Evolutionary conservation across 164 flowering plant species (phyloP), one percentile per base, ranked within the genome.

Genomic region (Chloranthus sessilifolius): DNA sequence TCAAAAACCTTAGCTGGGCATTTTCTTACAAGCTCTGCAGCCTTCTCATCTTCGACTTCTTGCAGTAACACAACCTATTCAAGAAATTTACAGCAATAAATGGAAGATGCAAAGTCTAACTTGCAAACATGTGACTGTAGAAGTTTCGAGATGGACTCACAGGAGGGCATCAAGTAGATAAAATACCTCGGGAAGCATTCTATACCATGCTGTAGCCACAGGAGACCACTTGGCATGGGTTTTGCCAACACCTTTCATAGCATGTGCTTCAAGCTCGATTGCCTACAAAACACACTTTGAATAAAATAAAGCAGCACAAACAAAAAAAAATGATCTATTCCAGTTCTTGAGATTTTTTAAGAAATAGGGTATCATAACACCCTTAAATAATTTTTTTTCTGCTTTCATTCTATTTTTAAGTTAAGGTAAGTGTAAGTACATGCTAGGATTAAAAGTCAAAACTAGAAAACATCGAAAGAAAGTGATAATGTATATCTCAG

Each of bases 161-260:
- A 33, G 5, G n/a, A 8, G n/a, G 7, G n/a, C 12, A 12, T 44
- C 25, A 3, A 5, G 19, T 44, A 6, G 3, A 5, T 31, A 22
- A 10, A 8, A 31, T 66, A 94, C 99, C 99, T 89, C 97, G n/a
- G 97, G 97, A 51, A 82, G 92, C 91, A 81, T 81, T 67, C 85
- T 70, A 53, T 89, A 86, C 99, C 99, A 92, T 55, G 95, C 82
- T 58, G 99, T 88, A 22, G 89, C 80, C 46, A 92, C 99, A 0
- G 97, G 99, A 4, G 99, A 94, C 97, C 97, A 94, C 68, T 86
- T 89, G 27, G 97, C 95, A 81, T 94, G 96, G 27, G 88, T 87
- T 73, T 77, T 82, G 3, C 96, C 99, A 22, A 77, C 37, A 33
- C 96, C 97, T 71, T 94, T 86, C 42, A 88, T 92, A 41, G 90